Evolutionary conservation across 139 green algal species (phyloP).

Genomic region (Haematococcus sp.): DNA sequence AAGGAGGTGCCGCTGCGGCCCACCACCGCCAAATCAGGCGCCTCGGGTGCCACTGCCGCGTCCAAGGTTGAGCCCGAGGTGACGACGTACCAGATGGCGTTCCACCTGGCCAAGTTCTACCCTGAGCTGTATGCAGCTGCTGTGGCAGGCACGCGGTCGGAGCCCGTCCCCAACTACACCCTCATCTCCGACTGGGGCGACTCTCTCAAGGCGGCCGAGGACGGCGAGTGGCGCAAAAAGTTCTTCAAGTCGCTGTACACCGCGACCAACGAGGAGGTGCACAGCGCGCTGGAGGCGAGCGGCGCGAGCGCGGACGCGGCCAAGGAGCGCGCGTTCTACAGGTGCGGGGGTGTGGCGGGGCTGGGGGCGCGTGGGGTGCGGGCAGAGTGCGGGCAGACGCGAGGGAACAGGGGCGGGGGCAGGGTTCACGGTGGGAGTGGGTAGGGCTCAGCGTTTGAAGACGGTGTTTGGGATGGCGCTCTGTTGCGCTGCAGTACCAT

Average conservation of each 20-base stretch:
- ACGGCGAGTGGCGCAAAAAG: background rate
- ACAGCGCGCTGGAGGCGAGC: background rate
- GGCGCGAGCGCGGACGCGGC: background rate
- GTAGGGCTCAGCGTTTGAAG: too few species aligned
- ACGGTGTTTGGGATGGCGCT: too few species aligned
- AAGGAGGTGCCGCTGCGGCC: too few species aligned
- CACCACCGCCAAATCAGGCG: background rate
- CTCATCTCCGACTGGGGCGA: constrained; percentile 34
- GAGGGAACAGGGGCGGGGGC: too few species aligned
- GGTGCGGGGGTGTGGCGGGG: too few species aligned
- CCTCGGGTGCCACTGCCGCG: background rate
- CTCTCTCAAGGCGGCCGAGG: constrained; percentile 17
- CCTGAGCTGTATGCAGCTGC: constrained; percentile 26
- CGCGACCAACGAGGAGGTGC: constrained; percentile 27
- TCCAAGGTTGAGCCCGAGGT: background rate
- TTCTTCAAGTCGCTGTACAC: constrained; percentile 31
- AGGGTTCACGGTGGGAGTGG: too few species aligned
- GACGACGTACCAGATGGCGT: background rate
- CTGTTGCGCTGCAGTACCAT: too few species aligned
- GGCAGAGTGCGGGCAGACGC: too few species aligned
- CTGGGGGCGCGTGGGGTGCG: too few species aligned
- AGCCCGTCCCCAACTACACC: constrained; percentile 24
- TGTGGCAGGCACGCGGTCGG: constrained; percentile 2
- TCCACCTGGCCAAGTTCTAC: constrained; percentile 13
- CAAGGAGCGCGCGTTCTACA: background rate